phyloP scores from a whole-genome alignment of 1,139 yeast genomes.

The Blastobotrys malaysiensis region DNA sequence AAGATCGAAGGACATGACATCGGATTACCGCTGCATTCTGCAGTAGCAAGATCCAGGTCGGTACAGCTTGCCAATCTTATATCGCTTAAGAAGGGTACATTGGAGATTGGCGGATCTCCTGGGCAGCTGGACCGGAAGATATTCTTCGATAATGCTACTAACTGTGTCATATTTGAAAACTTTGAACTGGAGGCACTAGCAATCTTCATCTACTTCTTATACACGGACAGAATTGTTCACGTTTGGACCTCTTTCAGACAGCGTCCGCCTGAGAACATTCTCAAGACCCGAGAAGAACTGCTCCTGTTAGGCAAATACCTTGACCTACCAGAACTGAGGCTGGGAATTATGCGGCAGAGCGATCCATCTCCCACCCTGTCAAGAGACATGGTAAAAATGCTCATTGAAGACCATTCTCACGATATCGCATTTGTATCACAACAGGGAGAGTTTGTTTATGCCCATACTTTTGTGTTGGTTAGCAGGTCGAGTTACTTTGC shows the following conservation, averaged over 20 bases:
- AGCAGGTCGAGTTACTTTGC: slow-evolving; percentile 62
- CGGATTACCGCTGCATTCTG: slow-evolving; percentile 25
- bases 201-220: slow-evolving; percentile 40
- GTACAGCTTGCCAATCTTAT: slow-evolving; percentile 13
- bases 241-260: slow-evolving; percentile 37
- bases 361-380: slow-evolving; percentile 18
- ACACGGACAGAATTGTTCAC: slow-evolving; percentile 41
- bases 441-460: slow-evolving; percentile 38
- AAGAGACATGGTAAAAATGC: slow-evolving; percentile 14
- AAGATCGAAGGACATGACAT: slow-evolving; percentile 4
- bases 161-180: slow-evolving; percentile 16
- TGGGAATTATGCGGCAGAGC: slow-evolving; percentile 19
- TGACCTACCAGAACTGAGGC: slow-evolving; percentile 19
- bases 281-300: slow-evolving; percentile 26
- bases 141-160: not conserved
- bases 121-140: not conserved
- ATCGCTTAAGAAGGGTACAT: slow-evolving; percentile 3
- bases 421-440: slow-evolving; percentile 36
- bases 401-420: slow-evolving; percentile 12
- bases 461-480: slow-evolving; percentile 49
- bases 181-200: slow-evolving; percentile 30
- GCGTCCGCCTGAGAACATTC: slow-evolving; percentile 20
- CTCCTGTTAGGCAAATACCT: slow-evolving; percentile 18
- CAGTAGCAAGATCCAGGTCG: slow-evolving; percentile 20
- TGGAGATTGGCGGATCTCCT: not conserved